Evolutionary conservation across 2,329 filamentous ascomycete genomes (phyloP), one percentile per base, ranked within the genome.

Genomic region (Tolypocladium paradoxum): DNA sequence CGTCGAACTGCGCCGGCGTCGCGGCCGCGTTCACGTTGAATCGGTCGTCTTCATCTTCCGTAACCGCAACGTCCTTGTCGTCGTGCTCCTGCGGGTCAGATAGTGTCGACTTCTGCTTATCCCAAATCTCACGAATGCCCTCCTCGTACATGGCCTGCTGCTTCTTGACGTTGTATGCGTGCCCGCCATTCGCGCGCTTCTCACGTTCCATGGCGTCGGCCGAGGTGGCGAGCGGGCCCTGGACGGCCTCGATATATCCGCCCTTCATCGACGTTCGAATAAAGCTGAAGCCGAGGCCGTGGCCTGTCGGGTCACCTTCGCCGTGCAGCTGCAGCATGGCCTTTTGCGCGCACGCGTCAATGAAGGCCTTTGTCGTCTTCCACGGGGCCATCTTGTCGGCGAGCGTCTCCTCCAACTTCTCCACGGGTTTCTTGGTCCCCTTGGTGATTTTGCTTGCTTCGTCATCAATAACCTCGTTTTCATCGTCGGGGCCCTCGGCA

Each of bases 231-330:
- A 81, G 70, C 3, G 82, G 81, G 2, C 82, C 82, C 53, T 82
- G 81, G 29, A 95, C 81, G 22, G 90, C 87, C 64, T 91, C 89
- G 69, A 96, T 80, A 56, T 83, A 99, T 0, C 93, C 93, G 56
- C 93, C 93, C 70, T 99, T 99, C 93, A 99, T 99, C 1, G 90
- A 95, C 0, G 91, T 96, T 65, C 93, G 90, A 68, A 99, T 91
- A 68, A 99, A 96, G 66, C 89, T 96, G 74, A 97, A 96, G 2
- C 89, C 93, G 55, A 96, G 84, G 2, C 93, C 93, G 62, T 91
- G 87, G 27, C 90, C 90, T 0, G 92, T 96, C 4, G 93, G 93
- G 65, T 99, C 93, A 53, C 93, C 93, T 59, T 95, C 89, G 22
- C 93, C 93, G 61, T 96, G 91, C 14, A 99, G 79, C 61, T 91